A percentile compares a stretch with the other conserved stretches of the same genome.
Evolutionary conservation across 2,329 filamentous ascomycete species (phyloP).

Genomic region (Exophiala phaeomuriformis): DNA sequence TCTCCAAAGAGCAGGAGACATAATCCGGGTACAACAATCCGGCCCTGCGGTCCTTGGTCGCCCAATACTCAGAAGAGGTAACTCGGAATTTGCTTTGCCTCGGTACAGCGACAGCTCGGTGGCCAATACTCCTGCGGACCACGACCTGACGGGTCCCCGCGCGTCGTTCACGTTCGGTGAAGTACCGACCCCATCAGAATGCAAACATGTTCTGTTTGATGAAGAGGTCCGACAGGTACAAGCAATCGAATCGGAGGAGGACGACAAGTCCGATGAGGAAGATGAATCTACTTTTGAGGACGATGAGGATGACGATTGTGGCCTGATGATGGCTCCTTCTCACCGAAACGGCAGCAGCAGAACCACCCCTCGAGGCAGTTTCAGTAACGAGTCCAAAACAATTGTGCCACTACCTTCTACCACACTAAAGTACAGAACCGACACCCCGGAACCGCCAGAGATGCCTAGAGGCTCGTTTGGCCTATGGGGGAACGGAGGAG

Average conservation of each 20-base stretch:
- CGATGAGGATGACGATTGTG: conserved; percentile 60
- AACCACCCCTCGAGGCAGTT: conserved; percentile 50
- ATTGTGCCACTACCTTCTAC: conserved; percentile 85
- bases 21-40: conserved; percentile 71
- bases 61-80: conserved; percentile 52
- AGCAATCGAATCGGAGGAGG: conserved; percentile 78
- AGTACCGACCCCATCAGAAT: conserved; percentile 49
- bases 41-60: conserved; percentile 47
- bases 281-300: conserved; percentile 36
- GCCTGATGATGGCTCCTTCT: conserved; percentile 73
- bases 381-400: conserved; percentile 64
- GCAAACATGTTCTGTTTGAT: conserved; percentile 91
- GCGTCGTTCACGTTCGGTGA: conserved; percentile 59
- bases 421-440: conserved; percentile 74
- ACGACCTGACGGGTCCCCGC: conserved; percentile 36
- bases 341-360: conserved; percentile 45
- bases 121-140: conserved; percentile 52
- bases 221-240: conserved; percentile 95
- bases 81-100: conserved; percentile 63
- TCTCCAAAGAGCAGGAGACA: conserved; percentile 79
- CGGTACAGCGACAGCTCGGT: conserved; percentile 39
- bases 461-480: conserved; percentile 30
- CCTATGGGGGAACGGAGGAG: conserved; percentile 38
- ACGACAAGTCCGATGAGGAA: conserved; percentile 58
- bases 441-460: conserved; percentile 58